phyloP scores from a whole-genome alignment of 2,329 filamentous ascomycete species.

The Epichloe hybrida region DNA sequence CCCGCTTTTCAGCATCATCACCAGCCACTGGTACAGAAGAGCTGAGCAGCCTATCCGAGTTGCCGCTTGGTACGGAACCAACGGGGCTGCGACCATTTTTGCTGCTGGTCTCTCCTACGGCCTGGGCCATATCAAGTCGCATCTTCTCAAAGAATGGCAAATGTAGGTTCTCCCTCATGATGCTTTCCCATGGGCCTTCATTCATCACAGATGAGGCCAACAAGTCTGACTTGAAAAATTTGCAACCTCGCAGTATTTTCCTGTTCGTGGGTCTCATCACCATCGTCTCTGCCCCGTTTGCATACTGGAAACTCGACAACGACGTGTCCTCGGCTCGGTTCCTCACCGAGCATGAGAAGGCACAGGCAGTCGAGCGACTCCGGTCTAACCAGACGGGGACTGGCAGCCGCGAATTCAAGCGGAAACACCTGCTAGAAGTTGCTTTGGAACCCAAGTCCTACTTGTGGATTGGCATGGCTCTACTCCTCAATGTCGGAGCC shows the following conservation, averaged over 20 bases:
- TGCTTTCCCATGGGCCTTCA: neutral
- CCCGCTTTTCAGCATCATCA: constrained; percentile 33
- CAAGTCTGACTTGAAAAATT: neutral
- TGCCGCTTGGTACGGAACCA: constrained; percentile 54
- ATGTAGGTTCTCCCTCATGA: constrained; percentile 7
- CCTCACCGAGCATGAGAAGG: constrained; percentile 50
- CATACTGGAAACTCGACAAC: constrained; percentile 47
- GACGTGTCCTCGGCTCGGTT: constrained; percentile 42
- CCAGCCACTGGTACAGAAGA: constrained; percentile 32
- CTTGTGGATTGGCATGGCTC: constrained; percentile 45
- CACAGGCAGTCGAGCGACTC: constrained; percentile 57
- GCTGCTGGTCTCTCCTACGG: constrained; percentile 43
- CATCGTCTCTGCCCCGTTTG: constrained; percentile 39
- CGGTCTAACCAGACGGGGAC: constrained; percentile 64
- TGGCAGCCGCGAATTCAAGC: constrained; percentile 55
- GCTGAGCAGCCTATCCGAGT: constrained; percentile 49
- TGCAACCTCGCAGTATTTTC: constrained; percentile 27
- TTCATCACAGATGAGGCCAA: too few species aligned
- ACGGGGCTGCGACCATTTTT: constrained; percentile 42
- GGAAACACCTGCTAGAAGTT: constrained; percentile 46
- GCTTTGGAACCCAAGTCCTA: constrained; percentile 37
- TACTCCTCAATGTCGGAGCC: constrained; percentile 50
- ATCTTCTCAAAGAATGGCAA: constrained; percentile 11
- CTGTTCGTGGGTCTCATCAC: constrained; percentile 49
- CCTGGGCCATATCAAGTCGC: constrained; percentile 35